phyloP scores from a whole-genome alignment of 2,329 filamentous ascomycete genomes.

The Xylaria hypoxylon region DNA sequence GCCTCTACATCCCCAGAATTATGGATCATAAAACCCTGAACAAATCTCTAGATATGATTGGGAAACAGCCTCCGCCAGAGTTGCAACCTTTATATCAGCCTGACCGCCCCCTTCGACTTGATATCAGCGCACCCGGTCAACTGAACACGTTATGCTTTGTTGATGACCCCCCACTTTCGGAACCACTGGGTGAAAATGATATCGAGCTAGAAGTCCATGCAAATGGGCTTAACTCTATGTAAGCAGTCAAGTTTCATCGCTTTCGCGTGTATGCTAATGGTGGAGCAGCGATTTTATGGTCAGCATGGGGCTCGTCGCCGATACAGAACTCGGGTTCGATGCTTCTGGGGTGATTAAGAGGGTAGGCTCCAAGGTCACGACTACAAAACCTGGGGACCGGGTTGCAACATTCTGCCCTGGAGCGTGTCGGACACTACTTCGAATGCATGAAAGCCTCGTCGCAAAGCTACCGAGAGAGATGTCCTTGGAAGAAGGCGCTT shows the following conservation, averaged over 20 bases:
- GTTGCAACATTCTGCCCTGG: constrained; percentile 24
- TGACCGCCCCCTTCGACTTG: constrained; percentile 20
- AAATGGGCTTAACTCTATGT: constrained; percentile 31
- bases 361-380: constrained; percentile 21
- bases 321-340: constrained; percentile 21
- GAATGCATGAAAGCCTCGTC: constrained; percentile 22
- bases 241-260: background rate
- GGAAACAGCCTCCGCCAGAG: constrained; percentile 5
- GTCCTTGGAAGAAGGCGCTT: constrained; percentile 42
- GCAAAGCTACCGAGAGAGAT: constrained; percentile 15
- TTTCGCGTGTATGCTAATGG: background rate
- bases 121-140: constrained; percentile 27
- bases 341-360: constrained; percentile 29
- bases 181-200: constrained; percentile 23
- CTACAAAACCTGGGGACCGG: constrained; percentile 20
- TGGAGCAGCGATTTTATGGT: constrained; percentile 27
- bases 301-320: constrained; percentile 31
- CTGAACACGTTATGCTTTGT: constrained; percentile 28
- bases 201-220: constrained; percentile 33
- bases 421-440: constrained; percentile 24
- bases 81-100: constrained; percentile 25
- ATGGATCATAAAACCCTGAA: constrained; percentile 13
- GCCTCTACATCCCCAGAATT: constrained; percentile 3
- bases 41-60: constrained; percentile 11
- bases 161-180: constrained; percentile 13